Evolutionary conservation across 306 rosid genomes (phyloP).

Genomic region (Fragaria vesca): DNA sequence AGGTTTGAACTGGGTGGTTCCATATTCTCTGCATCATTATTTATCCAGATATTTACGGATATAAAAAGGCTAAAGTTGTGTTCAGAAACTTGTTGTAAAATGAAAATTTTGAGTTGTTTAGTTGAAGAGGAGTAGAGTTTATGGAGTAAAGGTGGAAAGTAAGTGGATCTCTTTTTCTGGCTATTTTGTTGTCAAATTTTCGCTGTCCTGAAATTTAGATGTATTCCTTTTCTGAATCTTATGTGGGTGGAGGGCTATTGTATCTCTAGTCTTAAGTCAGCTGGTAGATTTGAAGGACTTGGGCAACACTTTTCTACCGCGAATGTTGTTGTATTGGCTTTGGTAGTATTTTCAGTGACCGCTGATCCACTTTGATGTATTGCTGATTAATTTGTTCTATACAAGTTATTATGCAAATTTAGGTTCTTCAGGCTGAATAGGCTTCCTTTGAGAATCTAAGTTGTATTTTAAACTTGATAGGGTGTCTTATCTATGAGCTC

Average conservation of each 20-base stretch:
- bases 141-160: not conserved
- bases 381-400: slow-evolving; percentile 3
- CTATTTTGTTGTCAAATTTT: not conserved
- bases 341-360: slow-evolving; percentile 3
- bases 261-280: not conserved
- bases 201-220: not conserved
- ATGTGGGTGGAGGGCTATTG: not conserved
- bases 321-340: not conserved
- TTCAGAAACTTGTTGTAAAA: not conserved
- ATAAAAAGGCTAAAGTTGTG: not conserved
- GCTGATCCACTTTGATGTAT: not conserved
- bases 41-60: not conserved
- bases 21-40: not conserved
- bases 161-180: not conserved
- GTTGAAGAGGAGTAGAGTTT: not conserved
- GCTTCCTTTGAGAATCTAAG: slow-evolving; percentile 21
- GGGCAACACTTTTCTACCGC: not conserved
- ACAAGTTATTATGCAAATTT: not conserved
- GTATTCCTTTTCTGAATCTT: not conserved
- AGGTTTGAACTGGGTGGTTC: not conserved
- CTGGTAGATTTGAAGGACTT: slow-evolving; percentile 1
- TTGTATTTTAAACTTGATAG: slow-evolving; percentile 42
- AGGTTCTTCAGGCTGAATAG: slow-evolving; percentile 14
- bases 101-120: not conserved
- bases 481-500: slow-evolving; percentile 91